Evolutionary conservation across 169 alveolate genomes (phyloP).

Genomic region (Plasmodium reichenowi): DNA sequence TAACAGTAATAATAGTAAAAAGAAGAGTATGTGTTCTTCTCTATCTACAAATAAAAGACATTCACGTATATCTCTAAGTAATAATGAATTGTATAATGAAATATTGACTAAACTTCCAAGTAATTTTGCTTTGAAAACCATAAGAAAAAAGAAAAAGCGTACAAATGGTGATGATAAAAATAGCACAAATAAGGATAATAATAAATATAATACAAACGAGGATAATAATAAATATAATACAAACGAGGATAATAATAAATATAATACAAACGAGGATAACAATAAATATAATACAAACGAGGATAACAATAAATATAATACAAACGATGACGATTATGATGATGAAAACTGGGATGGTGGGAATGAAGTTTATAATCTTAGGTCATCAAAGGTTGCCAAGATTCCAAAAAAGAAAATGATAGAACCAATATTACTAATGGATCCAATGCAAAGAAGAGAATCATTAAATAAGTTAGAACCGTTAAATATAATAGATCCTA

Average conservation of each 20-base stretch:
- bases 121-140: constrained; percentile 34
- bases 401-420: not conserved
- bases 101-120: constrained; percentile 33
- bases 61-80: constrained; percentile 10
- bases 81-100: constrained; percentile 35
- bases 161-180: not conserved
- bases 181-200: not conserved
- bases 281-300: not conserved
- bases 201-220: not conserved
- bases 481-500: too few species aligned
- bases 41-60: not conserved
- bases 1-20: not conserved
- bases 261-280: not conserved
- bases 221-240: not conserved
- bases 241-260: not conserved
- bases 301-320: not conserved
- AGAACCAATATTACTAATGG: not conserved
- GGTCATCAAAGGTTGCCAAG: too few species aligned
- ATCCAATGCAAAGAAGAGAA: too few species aligned
- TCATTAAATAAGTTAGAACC: too few species aligned
- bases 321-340: not conserved
- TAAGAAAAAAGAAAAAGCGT: not conserved
- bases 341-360: not conserved
- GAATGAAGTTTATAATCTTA: not conserved
- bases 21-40: not conserved